A percentile compares a stretch with the other conserved stretches of the same genome.
phyloP scores from a whole-genome alignment of 2,329 filamentous ascomycete species.

The Didymella pinodella region DNA sequence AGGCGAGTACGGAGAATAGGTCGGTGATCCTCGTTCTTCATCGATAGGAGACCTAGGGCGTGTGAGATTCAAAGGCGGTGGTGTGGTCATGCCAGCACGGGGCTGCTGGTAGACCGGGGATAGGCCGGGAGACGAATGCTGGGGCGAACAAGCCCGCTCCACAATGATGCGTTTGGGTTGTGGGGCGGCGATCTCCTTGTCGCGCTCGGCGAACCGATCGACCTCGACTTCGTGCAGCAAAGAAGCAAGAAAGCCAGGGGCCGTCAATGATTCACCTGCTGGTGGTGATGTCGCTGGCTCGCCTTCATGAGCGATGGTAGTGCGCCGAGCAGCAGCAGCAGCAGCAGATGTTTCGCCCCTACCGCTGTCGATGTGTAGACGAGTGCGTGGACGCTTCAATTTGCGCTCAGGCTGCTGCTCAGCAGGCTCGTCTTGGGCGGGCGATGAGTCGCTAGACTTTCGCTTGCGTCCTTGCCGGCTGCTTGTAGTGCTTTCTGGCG shows the following conservation, averaged over 20 bases:
- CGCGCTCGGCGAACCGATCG: conserved; percentile 46
- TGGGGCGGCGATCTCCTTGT: conserved; percentile 48
- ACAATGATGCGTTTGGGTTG: conserved; percentile 53
- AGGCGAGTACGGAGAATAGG: conserved; percentile 72
- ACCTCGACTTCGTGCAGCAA: conserved; percentile 86
- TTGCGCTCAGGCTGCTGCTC: conserved; percentile 76
- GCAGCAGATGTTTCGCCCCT: conserved; percentile 53
- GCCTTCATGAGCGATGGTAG: conserved; percentile 33
- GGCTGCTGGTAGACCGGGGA: conserved; percentile 74
- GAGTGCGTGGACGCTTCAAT: conserved; percentile 85
- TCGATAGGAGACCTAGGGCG: conserved; percentile 68
- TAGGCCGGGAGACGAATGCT: conserved; percentile 69
- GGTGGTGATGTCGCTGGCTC: conserved; percentile 31
- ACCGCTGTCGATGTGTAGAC: conserved; percentile 66
- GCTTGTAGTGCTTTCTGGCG: conserved; percentile 33
- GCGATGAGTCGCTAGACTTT: conserved; percentile 78
- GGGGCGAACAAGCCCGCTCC: conserved; percentile 53
- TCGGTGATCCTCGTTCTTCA: conserved; percentile 64
- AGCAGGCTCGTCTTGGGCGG: conserved; percentile 67
- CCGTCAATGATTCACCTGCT: conserved; percentile 47
- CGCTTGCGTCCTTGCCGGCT: conserved; percentile 71
- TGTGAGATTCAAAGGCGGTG: conserved; percentile 65
- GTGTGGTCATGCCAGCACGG: conserved; percentile 70
- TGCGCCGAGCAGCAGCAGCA: conserved; percentile 41
- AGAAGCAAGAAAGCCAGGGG: conserved; percentile 84